Base-by-base conservation (phyloP, 805 yeast species). In the Cephaloascus albidus region DNA sequence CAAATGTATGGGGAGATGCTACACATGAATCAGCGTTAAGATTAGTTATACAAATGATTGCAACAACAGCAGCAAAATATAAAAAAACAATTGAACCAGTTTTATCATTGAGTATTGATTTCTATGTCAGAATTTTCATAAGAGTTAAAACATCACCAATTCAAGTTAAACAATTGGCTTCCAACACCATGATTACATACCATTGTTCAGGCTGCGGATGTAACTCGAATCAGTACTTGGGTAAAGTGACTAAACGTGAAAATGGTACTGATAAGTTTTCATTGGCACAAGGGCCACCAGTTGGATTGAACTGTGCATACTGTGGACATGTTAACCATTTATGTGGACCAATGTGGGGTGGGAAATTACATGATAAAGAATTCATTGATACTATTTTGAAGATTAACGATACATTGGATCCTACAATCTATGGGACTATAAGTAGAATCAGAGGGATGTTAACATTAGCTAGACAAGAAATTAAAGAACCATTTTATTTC, bases 261-360 rank as follows among this genome's bases (percentile, higher is more conserved):
- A 48, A 43, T 31, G 47, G 46, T 1, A 48, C 43, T 10, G 55
- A 64, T 48, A 78, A 82, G 52, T 85, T 64, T 54, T 79, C 83
- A 20, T 70, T 78, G 32, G 78, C 87, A 1, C 75, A 70, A 45
- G 85, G 84, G 3, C 81, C 81, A 0, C 71, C 78, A 3, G 70
- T 79, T 2, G 76, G 79, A 10, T 60, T 71, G 6, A 54, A 66
- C 33, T 93, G 98, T 61, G 53, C 68, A 20, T 79, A 69, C 56
- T 93, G 98, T 63, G 80, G 74, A 1, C 70, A 66, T 42, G 70
- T 76, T 2, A 75, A 76, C 56, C 95, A 85, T 54, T 55, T 93
- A 28, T 88, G 90, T 5, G 99, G 99, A 3, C 99, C 99, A 43
- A 85, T 93, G 96, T 93, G 95, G 85, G 88, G 79, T 10, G 95